Evolutionary conservation across 169 alveolate genomes (phyloP).

Genomic region (Cryptosporidium sp.): DNA sequence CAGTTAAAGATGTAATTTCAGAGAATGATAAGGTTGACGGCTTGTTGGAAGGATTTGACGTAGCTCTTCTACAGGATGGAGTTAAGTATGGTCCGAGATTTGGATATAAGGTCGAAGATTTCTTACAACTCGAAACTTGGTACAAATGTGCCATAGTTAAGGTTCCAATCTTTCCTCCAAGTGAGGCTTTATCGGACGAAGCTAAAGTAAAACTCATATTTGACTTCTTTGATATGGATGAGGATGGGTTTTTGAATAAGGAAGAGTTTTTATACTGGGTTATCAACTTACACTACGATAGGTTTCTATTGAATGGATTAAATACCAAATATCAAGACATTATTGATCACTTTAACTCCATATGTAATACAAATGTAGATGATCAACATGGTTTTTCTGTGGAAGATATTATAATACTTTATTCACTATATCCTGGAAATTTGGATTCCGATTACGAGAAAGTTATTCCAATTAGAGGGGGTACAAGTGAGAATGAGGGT

Average conservation of each 20-base stretch:
- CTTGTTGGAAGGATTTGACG: constrained; percentile 77
- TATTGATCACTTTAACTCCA: constrained; percentile 75
- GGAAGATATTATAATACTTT: constrained; percentile 72
- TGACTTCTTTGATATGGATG: constrained; percentile 77
- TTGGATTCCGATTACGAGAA: constrained; percentile 78
- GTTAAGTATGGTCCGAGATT: constrained; percentile 79
- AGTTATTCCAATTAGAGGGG: constrained; percentile 72
- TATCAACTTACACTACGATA: constrained; percentile 46
- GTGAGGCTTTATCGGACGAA: constrained; percentile 74
- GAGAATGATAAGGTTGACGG: constrained; percentile 75
- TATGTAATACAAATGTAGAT: constrained; percentile 76
- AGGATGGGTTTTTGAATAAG: constrained; percentile 51
- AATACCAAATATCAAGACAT: constrained; percentile 76
- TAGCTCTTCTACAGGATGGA: constrained; percentile 78
- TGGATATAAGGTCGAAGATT: constrained; percentile 76
- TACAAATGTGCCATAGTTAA: constrained; percentile 77
- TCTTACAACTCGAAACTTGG: constrained; percentile 51
- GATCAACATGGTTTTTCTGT: constrained; percentile 70
- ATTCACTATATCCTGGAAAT: constrained; percentile 77
- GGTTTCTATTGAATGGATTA: constrained; percentile 20
- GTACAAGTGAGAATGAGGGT: constrained; percentile 23
- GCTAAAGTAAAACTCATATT: constrained; percentile 76
- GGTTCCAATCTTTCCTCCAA: constrained; percentile 79
- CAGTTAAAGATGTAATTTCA: constrained; percentile 76
- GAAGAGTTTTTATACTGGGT: constrained; percentile 62